Base-by-base conservation (phyloP, 2,329 filamentous ascomycete species). In the Monilinia fructicola region DNA sequence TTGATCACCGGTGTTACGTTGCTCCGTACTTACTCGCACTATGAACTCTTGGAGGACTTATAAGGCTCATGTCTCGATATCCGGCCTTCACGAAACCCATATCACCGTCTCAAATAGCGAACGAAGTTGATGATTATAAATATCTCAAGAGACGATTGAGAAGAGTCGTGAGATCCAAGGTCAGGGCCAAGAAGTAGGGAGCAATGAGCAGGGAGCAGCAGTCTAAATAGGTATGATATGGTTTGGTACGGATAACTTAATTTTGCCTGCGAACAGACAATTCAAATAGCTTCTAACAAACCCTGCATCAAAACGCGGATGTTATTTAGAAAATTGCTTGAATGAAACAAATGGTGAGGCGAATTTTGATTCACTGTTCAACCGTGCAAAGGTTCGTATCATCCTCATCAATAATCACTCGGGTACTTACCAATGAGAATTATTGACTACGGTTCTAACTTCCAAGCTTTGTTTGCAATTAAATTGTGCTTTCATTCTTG, bases 261-360 rank as follows among this genome's bases (percentile, higher is more conserved):
- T 23, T 26, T 42, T 42, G 14, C 28, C 23, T 26, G 35, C 60
- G 23, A 63, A 63, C 46, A 65, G 35, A 60, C 14, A 42, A 21
- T 38, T 14, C n/a, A 11, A 31, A 35, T 21, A 42, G 44, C 54
- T 64, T 58, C 53, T 50, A 50, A 42, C 31, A 40, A 59, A 52
- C 54, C 44, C 31, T 65, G 63, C 54, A 40, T 52, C 54, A 53
- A 50, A 42, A 60, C 46, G 14, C 12, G 26, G 38, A 52, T 35
- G 9, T 23, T 50, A 18, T 9, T 2, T n/a, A 44, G 40, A n/a
- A 12, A 26, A 11, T 3, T 44, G 52, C 26, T 28, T 35, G 31
- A 11, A 28, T 60, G 63, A 65, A 65, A 65, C 63, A 50, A 60
- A 21, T 65, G 44, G 54, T 65, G 63, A n/a, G 35, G 54, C 54